Evolutionary conservation across 345 rosid genomes (phyloP).

Genomic region (Salix exigua): DNA sequence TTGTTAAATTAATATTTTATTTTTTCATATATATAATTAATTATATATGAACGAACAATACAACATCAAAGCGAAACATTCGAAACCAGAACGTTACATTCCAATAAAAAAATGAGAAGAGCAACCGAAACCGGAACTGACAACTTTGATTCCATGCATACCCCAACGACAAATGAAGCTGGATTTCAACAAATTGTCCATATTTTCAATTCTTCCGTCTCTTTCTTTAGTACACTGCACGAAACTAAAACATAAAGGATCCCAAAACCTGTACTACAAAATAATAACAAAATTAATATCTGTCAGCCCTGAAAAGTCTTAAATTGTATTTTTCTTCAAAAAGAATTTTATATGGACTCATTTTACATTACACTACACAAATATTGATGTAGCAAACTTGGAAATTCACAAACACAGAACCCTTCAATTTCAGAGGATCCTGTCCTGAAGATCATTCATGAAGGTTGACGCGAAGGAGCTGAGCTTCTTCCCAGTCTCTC

Average conservation of each 20-base stretch:
- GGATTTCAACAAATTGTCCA: neutral
- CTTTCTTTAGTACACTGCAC: constrained; percentile 1
- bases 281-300: neutral
- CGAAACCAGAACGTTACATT: no score
- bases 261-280: constrained; percentile 6
- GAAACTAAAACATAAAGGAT: neutral
- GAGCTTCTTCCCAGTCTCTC: constrained; percentile 89
- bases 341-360: constrained; percentile 12
- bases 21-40: no score
- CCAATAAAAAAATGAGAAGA: no score
- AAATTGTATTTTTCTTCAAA: constrained; percentile 1
- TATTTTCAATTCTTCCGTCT: neutral
- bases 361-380: constrained; percentile 19
- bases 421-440: constrained; percentile 50
- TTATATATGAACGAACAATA: no score
- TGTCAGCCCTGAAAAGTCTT: neutral
- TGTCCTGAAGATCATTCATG: constrained; percentile 81
- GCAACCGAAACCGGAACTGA: no score
- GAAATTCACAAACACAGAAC: neutral
- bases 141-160: no score
- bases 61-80: no score
- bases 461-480: constrained; percentile 73
- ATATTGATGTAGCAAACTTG: constrained; percentile 2
- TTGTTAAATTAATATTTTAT: no score
- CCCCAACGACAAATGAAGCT: no score